These are phyloP conservation scores for Leptographium flavum DNA, from an alignment of 2,329 filamentous ascomycete genomes.

Conservation along the genomic window DNA sequence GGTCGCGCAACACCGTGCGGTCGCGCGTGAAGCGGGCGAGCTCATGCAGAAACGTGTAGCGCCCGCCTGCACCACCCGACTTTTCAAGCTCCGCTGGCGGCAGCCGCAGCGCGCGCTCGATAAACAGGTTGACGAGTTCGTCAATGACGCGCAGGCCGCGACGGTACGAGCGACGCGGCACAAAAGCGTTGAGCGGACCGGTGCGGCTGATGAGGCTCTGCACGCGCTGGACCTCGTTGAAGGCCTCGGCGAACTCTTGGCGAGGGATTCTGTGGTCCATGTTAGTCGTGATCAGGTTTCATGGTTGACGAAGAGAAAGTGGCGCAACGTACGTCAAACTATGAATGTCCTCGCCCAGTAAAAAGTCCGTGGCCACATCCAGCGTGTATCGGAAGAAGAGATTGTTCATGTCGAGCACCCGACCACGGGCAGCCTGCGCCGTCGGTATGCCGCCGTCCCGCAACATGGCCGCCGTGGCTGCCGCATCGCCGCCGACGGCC, in stretches of 20 bases:
- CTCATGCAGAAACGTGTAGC: constrained; percentile 75
- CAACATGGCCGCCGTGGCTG: constrained; percentile 38
- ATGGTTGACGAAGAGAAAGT: background rate
- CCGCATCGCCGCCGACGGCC: constrained; percentile 38
- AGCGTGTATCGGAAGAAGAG: constrained; percentile 77
- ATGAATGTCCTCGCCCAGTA: constrained; percentile 63
- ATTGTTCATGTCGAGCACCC: constrained; percentile 54
- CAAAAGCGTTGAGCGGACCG: constrained; percentile 44
- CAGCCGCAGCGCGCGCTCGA: constrained; percentile 57
- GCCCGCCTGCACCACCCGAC: constrained; percentile 18
- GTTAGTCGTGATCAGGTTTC: too few relatives aligned
- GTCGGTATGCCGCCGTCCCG: constrained; percentile 39
- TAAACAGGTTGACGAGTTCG: constrained; percentile 62
- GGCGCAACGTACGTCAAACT: constrained; percentile 32
- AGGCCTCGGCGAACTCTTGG: constrained; percentile 64
- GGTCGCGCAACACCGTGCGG: constrained; percentile 61
- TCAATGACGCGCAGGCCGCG: constrained; percentile 54
- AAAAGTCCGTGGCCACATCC: constrained; percentile 74
- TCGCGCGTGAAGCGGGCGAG: constrained; percentile 68
- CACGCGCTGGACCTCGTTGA: constrained; percentile 62
- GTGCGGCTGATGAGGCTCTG: constrained; percentile 54
- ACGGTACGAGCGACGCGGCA: constrained; percentile 54
- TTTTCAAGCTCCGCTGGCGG: constrained; percentile 60
- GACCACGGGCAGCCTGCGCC: constrained; percentile 41
- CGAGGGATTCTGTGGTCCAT: constrained; percentile 42